phyloP scores from a whole-genome alignment of 768 basidiomycete species.

The Neoboletus brunneissimus region DNA sequence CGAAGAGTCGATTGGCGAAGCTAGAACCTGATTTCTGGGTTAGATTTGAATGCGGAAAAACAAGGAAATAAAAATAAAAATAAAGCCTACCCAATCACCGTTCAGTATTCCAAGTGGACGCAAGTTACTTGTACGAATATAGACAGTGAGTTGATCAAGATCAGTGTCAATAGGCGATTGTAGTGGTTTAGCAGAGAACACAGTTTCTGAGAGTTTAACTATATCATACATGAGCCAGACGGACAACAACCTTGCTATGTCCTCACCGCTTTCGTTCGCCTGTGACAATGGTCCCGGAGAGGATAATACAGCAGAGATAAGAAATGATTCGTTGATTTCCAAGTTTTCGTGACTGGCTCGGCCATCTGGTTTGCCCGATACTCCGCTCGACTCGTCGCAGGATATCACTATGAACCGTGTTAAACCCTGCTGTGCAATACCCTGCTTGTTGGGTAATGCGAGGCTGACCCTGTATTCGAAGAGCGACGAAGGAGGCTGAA shows the following conservation, averaged over 20 bases:
- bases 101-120: conserved; percentile 62
- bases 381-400: conserved; percentile 16
- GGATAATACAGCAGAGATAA: conserved; percentile 50
- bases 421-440: conserved; percentile 43
- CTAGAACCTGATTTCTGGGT: conserved; percentile 46
- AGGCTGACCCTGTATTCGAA: conserved; percentile 53
- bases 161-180: conserved; percentile 30
- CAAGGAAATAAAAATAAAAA: background rate
- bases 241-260: background rate
- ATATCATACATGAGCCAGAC: background rate
- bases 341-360: conserved; percentile 39
- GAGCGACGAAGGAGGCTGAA: conserved; percentile 9
- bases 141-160: conserved; percentile 56
- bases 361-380: conserved; percentile 1
- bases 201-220: conserved; percentile 8
- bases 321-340: conserved; percentile 73
- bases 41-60: background rate
- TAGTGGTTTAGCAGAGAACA: conserved; percentile 34
- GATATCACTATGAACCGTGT: conserved; percentile 56
- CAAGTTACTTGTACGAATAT: conserved; percentile 61
- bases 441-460: conserved; percentile 73
- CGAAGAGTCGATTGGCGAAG: conserved; percentile 34
- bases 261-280: conserved; percentile 8
- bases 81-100: conserved; percentile 70
- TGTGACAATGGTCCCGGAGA: conserved; percentile 12